Conservation (phyloP, 331 rosid species). For the Rosa hybrid region DNA sequence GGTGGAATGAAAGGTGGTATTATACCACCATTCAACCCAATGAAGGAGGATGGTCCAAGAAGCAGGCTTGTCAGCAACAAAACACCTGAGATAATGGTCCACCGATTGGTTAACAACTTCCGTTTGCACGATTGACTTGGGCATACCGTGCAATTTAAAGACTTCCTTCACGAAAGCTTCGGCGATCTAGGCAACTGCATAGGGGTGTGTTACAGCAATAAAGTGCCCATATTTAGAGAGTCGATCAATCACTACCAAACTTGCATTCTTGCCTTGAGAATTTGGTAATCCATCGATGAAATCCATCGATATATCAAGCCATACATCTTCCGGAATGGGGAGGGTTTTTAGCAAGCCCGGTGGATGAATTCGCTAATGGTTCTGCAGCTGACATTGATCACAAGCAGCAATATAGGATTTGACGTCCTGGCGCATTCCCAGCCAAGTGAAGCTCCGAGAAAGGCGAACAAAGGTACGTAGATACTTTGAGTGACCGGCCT, state of each 20-base stretch:
- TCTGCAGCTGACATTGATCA: too few species aligned
- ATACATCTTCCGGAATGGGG: too few species aligned
- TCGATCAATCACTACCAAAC: background rate
- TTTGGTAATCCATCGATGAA: background rate
- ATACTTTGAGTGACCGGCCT: too few species aligned
- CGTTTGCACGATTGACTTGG: too few species aligned
- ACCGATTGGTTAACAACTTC: background rate
- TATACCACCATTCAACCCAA: background rate
- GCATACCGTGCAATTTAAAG: background rate
- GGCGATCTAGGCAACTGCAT: background rate
- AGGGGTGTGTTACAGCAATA: background rate
- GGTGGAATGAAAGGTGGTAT: background rate
- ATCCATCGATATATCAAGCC: background rate
- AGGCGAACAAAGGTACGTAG: too few species aligned
- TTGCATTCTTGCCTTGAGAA: background rate
- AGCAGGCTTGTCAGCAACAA: background rate
- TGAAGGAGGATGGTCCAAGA: background rate
- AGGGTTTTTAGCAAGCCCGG: too few species aligned
- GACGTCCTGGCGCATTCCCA: too few species aligned
- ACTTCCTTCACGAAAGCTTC: background rate
- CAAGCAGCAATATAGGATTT: too few species aligned
- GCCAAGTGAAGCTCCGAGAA: too few species aligned
- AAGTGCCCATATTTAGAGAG: background rate
- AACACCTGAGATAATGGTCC: background rate
- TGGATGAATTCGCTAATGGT: too few species aligned